Conservation (phyloP, 305 asterid species). For the Fraxinus sp. region DNA sequence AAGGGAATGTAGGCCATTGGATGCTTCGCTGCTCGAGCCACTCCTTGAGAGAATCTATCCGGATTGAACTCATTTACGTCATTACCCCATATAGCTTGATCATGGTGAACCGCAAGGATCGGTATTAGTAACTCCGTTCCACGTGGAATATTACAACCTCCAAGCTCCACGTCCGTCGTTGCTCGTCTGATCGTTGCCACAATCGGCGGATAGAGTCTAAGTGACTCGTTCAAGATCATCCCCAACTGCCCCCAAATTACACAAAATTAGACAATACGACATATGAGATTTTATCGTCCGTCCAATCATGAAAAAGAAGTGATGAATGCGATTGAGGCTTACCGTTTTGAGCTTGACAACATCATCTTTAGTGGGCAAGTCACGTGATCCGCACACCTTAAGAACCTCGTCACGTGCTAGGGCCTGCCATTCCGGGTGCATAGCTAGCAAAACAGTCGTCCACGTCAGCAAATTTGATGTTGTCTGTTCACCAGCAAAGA, state of each 20-base stretch:
- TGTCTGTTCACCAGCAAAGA: slow-evolving; percentile 93
- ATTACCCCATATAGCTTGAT: slow-evolving; percentile 68
- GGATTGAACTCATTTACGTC: slow-evolving; percentile 86
- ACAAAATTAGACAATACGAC: not conserved
- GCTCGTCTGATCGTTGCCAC: slow-evolving; percentile 78
- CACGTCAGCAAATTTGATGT: slow-evolving; percentile 88
- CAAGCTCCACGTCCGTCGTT: slow-evolving; percentile 51
- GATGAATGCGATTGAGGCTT: slow-evolving; percentile 10
- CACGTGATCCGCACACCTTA: slow-evolving; percentile 86
- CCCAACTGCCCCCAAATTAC: slow-evolving; percentile 51
- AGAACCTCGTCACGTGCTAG: slow-evolving; percentile 99
- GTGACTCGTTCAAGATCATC: slow-evolving; percentile 73
- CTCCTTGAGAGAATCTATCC: slow-evolving; percentile 62
- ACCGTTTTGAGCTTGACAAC: slow-evolving; percentile 87
- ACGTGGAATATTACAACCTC: slow-evolving; percentile 50
- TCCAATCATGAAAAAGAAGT: not conserved
- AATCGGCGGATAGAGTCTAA: slow-evolving; percentile 83
- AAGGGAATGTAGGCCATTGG: slow-evolving; percentile 88
- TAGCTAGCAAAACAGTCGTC: slow-evolving; percentile 83
- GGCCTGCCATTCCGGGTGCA: slow-evolving; percentile 96
- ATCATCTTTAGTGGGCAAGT: slow-evolving; percentile 65
- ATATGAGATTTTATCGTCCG: not conserved
- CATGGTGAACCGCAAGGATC: slow-evolving; percentile 82
- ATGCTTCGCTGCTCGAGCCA: slow-evolving; percentile 69
- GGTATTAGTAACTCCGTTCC: slow-evolving; percentile 82